These are phyloP conservation scores for Phytopythium kandeliae DNA, from an alignment of 352 stramenopile species.

Conservation along the genomic window DNA sequence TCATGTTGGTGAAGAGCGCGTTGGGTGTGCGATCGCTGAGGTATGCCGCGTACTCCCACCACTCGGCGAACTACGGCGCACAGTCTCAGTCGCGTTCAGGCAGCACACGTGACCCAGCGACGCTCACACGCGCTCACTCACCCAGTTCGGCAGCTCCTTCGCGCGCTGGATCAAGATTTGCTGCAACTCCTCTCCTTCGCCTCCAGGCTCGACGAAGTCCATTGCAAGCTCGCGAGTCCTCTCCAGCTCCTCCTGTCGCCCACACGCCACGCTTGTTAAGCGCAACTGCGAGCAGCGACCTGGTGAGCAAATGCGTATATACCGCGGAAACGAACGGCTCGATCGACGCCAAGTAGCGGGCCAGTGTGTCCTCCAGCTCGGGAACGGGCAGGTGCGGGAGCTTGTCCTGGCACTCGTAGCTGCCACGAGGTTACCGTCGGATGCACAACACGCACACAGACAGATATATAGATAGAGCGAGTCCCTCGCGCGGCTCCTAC, in stretches of 20 bases:
- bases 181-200: constrained; percentile 43
- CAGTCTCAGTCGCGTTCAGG: no score
- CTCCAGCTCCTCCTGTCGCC: constrained; percentile 50
- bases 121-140: constrained; percentile 4
- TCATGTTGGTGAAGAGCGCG: constrained; percentile 92
- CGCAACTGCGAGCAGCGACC: constrained; percentile 6
- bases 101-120: constrained; percentile 1
- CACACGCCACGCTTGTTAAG: constrained; percentile 20
- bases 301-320: background rate
- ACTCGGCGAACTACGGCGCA: constrained; percentile 63
- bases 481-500: background rate
- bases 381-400: constrained; percentile 82
- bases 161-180: constrained; percentile 40
- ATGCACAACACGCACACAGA: background rate
- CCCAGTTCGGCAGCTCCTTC: constrained; percentile 46
- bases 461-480: background rate
- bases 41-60: constrained; percentile 91
- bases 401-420: constrained; percentile 46
- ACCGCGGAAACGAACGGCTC: constrained; percentile 49
- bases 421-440: background rate
- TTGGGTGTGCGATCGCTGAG: constrained; percentile 74
- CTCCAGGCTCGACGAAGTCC: constrained; percentile 42
- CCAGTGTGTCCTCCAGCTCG: constrained; percentile 74
- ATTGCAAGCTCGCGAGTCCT: constrained; percentile 28
- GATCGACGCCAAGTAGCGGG: constrained; percentile 75